Evolutionary conservation across 192 early-diverging fungal species (phyloP).

Genomic region (Cetraspora pellucida): DNA sequence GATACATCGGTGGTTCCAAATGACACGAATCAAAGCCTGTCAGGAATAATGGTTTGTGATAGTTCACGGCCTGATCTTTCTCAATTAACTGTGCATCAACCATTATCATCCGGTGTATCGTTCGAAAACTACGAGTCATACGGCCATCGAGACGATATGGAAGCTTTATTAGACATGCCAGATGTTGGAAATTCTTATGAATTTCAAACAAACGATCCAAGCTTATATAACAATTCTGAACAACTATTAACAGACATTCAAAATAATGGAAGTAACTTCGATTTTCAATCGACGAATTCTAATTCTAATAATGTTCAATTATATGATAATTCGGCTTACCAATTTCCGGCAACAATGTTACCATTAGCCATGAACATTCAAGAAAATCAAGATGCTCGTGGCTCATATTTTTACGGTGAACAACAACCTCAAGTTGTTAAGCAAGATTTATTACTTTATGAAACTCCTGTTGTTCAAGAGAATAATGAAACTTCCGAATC

Average conservation of each 20-base stretch:
- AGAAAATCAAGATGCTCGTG: background rate
- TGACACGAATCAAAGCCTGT: background rate
- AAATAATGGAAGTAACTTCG: too few relatives aligned
- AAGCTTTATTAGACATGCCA: background rate
- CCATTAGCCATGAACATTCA: background rate
- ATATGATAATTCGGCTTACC: background rate
- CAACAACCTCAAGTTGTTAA: background rate
- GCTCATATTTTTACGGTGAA: background rate
- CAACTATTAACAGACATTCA: background rate
- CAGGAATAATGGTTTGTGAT: background rate
- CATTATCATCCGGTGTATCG: background rate
- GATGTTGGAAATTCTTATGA: background rate
- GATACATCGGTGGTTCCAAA: too few relatives aligned
- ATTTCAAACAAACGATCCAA: background rate
- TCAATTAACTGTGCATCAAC: background rate
- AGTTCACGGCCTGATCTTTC: background rate
- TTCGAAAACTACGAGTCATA: background rate
- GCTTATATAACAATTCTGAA: background rate
- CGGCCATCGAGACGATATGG: background rate
- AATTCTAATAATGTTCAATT: too few relatives aligned
- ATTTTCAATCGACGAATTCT: too few relatives aligned
- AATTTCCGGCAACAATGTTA: background rate
- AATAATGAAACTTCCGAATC: background rate
- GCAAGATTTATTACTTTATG: slow-evolving; percentile 1
- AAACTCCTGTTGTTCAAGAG: background rate